Base-by-base conservation (phyloP, 768 basidiomycete genomes). In the Strobilomyces confusus region DNA sequence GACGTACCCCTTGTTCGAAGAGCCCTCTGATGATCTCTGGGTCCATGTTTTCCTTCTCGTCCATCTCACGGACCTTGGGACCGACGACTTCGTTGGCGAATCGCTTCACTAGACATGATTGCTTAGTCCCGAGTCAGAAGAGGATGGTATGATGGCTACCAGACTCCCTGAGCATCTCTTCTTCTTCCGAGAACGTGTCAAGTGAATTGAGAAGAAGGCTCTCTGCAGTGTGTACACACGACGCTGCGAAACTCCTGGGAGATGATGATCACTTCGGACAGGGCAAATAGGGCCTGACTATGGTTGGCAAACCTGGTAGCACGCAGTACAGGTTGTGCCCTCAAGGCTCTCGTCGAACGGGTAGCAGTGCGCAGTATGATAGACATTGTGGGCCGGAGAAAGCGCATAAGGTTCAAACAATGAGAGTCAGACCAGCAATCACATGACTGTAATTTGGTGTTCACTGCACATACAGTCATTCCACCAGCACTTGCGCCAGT, bases 41-140 rank as follows among this genome's bases (percentile, higher is more conserved):
- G 67, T 98, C 94, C 95, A 99, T 98, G 52, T 69, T 74, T 72
- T 99, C 95, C 51, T 86, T 89, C 78, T 99, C 97, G 65, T 99
- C 97, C 97, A 99, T 99, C 69, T 95, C 93, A 20, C 85, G 81
- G 53, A 97, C 95, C 69, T 86, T 91, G 44, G 97, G 97, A 4
- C 74, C 89, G 19, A 99, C 82, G 26, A 95, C 86, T 48, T 98
- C 94, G 48, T 80, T 77, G 0, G 95, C 92, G 62, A 98, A 98
- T 25, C 91, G 87, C 62, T 79, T 79, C 22, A 98, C 95, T 92
- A 64, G 19, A 33, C 26, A n/a, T 44, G 29, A 51, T 57, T n/a
- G 40, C 54, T 51, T 12, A 57, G 54, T 55, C 9, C 51, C 42
- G 50, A 5, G 29, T 19, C 14, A 34, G 17, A 30, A 34, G 36